phyloP scores from a whole-genome alignment of 371 early-diverging fungal species.

The Capillidium rhysosporum region DNA sequence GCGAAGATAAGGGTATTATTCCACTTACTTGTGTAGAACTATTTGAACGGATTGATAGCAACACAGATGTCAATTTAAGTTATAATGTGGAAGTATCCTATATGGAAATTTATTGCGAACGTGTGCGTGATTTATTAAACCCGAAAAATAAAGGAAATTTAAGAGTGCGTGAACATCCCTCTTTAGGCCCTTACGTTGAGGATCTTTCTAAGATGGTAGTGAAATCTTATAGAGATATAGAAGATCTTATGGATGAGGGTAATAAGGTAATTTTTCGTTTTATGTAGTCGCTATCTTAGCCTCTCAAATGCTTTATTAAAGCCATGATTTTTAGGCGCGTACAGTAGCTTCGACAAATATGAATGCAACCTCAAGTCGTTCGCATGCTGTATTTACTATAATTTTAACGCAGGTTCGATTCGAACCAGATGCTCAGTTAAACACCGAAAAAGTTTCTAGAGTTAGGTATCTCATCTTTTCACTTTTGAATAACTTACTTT shows the following conservation, averaged over 20 bases:
- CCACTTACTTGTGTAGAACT: conserved; percentile 62
- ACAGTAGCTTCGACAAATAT: conserved; percentile 91
- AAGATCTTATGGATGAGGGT: conserved; percentile 68
- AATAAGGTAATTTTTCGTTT: conserved; percentile 34
- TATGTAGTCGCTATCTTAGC: too few relatives aligned
- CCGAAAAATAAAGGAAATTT: conserved; percentile 56
- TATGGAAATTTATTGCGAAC: conserved; percentile 72
- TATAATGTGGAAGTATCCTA: conserved; percentile 67
- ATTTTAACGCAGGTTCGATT: conserved; percentile 44
- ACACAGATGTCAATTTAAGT: conserved; percentile 21
- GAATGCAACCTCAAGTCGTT: conserved; percentile 86
- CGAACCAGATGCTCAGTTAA: conserved; percentile 35
- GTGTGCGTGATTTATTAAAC: conserved; percentile 75
- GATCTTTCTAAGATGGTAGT: conserved; percentile 70
- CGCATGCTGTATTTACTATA: conserved; percentile 88
- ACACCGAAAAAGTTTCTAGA: conserved; percentile 55
- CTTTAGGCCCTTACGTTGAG: conserved; percentile 80
- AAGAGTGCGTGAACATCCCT: conserved; percentile 74
- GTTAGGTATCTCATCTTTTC: conserved; percentile 24
- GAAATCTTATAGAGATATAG: conserved; percentile 47
- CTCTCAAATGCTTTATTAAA: too few relatives aligned
- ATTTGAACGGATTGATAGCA: conserved; percentile 36
- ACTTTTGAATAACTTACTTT: not conserved
- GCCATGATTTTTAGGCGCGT: conserved; percentile 43
- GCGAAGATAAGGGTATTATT: conserved; percentile 62